Conservation (phyloP, 2,329 filamentous ascomycete genomes). For the Botrytis byssoidea region DNA sequence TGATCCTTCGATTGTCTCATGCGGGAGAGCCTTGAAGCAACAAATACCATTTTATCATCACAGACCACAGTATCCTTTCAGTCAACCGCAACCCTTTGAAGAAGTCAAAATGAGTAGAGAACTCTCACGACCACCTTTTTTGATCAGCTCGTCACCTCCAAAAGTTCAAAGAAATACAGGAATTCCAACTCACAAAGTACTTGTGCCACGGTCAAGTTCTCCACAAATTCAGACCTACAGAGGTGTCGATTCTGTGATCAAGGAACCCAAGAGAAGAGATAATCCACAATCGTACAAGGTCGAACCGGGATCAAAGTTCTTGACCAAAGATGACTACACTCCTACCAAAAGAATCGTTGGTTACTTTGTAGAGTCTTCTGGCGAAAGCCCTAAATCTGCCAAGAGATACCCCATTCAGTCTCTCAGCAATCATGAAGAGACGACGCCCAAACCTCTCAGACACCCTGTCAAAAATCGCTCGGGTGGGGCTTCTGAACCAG, state of each 20-base stretch:
- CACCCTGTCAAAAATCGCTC: neutral
- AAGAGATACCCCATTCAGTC: neutral
- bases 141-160: neutral
- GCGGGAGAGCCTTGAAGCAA: constrained; percentile 15
- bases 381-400: neutral
- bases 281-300: neutral
- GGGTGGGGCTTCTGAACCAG: neutral
- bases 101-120: neutral
- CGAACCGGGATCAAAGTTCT: constrained; percentile 5
- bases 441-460: neutral
- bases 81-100: neutral
- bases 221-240: constrained; percentile 12
- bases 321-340: constrained; percentile 20
- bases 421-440: neutral
- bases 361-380: constrained; percentile 9
- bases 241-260: constrained; percentile 13
- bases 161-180: neutral
- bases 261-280: constrained; percentile 16
- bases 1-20: constrained; percentile 33
- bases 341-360: constrained; percentile 16
- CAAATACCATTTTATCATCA: neutral
- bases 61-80: constrained; percentile 5
- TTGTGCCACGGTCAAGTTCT: neutral
- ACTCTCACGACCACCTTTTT: neutral
- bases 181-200: neutral